A percentile compares a stretch with the other conserved stretches of the same genome.
These are phyloP conservation scores for Acorus calamus DNA, from an alignment of 106 monocot species.

Conservation along the genomic window DNA sequence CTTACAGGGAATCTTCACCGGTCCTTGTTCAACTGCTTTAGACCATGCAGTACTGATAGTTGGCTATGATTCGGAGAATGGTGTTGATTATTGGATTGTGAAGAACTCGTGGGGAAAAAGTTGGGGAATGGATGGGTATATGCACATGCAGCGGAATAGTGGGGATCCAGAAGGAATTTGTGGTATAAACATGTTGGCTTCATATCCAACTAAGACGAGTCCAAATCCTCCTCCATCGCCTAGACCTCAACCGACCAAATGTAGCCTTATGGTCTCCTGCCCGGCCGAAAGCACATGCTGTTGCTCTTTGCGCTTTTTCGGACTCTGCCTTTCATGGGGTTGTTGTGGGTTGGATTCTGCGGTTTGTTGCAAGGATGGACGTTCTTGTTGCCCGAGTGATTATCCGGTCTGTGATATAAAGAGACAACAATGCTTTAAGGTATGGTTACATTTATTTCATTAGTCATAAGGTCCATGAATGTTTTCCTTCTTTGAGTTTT, in stretches of 20 bases:
- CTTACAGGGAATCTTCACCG: slow-evolving; percentile 81
- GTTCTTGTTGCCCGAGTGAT: slow-evolving; percentile 72
- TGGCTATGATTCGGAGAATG: slow-evolving; percentile 84
- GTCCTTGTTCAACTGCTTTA: slow-evolving; percentile 84
- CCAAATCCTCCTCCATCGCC: slow-evolving; percentile 92
- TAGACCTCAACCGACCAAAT: slow-evolving; percentile 65
- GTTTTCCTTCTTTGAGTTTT: background rate
- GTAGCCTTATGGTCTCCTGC: slow-evolving; percentile 59
- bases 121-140: slow-evolving; percentile 94
- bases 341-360: slow-evolving; percentile 83
- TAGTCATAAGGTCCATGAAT: background rate
- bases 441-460: background rate
- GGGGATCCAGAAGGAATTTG: slow-evolving; percentile 59
- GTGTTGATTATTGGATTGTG: slow-evolving; percentile 86
- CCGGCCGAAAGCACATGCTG: slow-evolving; percentile 78
- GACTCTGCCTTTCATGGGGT: slow-evolving; percentile 79
- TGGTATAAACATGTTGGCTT: slow-evolving; percentile 85
- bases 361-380: slow-evolving; percentile 78
- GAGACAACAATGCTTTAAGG: slow-evolving; percentile 66
- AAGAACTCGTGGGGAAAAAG: slow-evolving; percentile 96
- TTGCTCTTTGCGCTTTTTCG: slow-evolving; percentile 57
- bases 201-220: slow-evolving; percentile 72
- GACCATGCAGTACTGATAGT: slow-evolving; percentile 97
- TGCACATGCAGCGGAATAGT: slow-evolving; percentile 69
- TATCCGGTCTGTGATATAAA: slow-evolving; percentile 69